Percentiles rank a stretch among this genome's conserved stretches.
phyloP scores from a whole-genome alignment of 2,329 filamentous ascomycete species.

The Escovopsis sp. region DNA sequence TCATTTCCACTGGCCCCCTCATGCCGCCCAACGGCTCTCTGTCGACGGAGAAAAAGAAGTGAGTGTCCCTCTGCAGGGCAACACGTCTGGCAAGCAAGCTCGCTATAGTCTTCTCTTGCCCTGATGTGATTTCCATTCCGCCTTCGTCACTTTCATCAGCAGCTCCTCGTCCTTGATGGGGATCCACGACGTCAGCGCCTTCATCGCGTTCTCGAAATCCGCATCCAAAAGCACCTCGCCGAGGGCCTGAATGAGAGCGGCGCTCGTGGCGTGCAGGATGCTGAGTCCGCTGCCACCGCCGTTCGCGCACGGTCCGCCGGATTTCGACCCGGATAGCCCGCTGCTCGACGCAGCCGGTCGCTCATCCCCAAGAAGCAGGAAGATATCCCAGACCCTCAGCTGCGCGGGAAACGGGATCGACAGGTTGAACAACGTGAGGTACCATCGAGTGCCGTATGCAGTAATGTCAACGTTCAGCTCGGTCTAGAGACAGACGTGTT shows the following conservation, averaged over 20 bases:
- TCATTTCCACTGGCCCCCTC: no score
- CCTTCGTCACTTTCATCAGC: conserved; percentile 76
- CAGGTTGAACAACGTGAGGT: conserved; percentile 93
- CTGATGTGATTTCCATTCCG: conserved; percentile 63
- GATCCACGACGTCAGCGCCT: conserved; percentile 84
- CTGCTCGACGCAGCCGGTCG: neutral
- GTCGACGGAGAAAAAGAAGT: neutral
- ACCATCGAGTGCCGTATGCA: conserved; percentile 94
- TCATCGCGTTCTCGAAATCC: conserved; percentile 98
- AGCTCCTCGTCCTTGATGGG: conserved; percentile 88
- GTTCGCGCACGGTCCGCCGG: conserved; percentile 5
- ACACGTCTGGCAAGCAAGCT: conserved; percentile 14
- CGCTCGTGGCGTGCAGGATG: conserved; percentile 75
- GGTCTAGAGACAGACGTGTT: conserved; percentile 27
- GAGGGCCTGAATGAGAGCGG: conserved; percentile 81
- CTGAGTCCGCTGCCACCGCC: conserved; percentile 37
- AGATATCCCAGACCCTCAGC: conserved; percentile 93
- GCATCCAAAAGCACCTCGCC: conserved; percentile 77
- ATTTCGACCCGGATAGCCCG: conserved; percentile 2
- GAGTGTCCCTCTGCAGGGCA: conserved; percentile 7
- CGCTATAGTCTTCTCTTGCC: conserved; percentile 27
- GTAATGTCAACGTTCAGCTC: conserved; percentile 72
- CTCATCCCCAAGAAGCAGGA: conserved; percentile 64
- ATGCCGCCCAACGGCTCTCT: neutral
- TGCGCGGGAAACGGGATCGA: conserved; percentile 90